These are phyloP conservation scores for Emydomyces testavorans DNA, from an alignment of 2,329 filamentous ascomycete species.

Conservation along the genomic window DNA sequence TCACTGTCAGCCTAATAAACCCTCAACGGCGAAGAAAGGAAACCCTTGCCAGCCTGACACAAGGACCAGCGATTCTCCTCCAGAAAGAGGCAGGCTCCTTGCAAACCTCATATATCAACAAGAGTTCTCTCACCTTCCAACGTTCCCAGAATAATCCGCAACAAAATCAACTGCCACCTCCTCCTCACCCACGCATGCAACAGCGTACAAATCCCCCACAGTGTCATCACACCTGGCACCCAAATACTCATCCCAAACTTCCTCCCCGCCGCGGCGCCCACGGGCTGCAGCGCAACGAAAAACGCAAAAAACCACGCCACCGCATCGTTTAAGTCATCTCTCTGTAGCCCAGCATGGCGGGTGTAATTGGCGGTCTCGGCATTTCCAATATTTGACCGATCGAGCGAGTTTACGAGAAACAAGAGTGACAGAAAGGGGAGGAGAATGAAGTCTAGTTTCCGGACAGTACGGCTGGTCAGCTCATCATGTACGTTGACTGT, in stretches of 20 bases:
- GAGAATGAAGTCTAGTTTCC: slow-evolving; percentile 41
- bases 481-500: slow-evolving; percentile 3
- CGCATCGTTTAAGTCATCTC: slow-evolving; percentile 45
- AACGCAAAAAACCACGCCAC: slow-evolving; percentile 48
- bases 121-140: slow-evolving; percentile 36
- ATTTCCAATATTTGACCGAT: slow-evolving; percentile 46
- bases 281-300: slow-evolving; percentile 48
- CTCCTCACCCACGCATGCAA: slow-evolving; percentile 38
- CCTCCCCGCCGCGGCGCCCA: slow-evolving; percentile 38
- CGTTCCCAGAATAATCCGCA: slow-evolving; percentile 38
- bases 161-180: slow-evolving; percentile 38
- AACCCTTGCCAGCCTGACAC: not conserved
- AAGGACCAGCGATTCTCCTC: too few species aligned
- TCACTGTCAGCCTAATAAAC: not conserved
- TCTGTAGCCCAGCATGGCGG: slow-evolving; percentile 41
- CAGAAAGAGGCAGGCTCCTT: not conserved
- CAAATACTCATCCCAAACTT: slow-evolving; percentile 40
- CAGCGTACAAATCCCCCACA: slow-evolving; percentile 42
- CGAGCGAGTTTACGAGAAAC: slow-evolving; percentile 44
- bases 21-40: not conserved
- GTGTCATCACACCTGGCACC: slow-evolving; percentile 47
- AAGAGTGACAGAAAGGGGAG: slow-evolving; percentile 42
- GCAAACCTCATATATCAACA: too few species aligned
- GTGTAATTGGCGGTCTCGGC: slow-evolving; percentile 49
- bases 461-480: slow-evolving; percentile 16